Percentiles rank a stretch among this genome's conserved stretches.
phyloP scores from a whole-genome alignment of 371 early-diverging fungal species.

The Mycotypha africana region DNA sequence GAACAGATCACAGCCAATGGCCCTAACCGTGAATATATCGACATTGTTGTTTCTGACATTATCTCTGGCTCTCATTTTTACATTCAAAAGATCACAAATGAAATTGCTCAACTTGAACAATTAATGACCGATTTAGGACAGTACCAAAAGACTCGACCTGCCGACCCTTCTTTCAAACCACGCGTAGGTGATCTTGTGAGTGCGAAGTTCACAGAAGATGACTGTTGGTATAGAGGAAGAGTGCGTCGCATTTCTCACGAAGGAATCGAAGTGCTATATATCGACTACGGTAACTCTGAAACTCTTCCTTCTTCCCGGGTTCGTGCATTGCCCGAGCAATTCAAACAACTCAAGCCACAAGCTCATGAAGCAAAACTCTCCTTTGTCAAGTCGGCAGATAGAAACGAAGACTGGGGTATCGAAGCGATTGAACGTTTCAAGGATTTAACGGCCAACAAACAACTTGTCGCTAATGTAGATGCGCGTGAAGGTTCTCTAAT shows the following conservation, averaged over 20 bases:
- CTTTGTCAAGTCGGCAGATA: conserved; percentile 64
- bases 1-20: conserved; percentile 23
- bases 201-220: conserved; percentile 85
- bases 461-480: conserved; percentile 77
- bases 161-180: conserved; percentile 48
- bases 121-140: conserved; percentile 79
- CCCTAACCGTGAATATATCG: conserved; percentile 68
- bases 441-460: conserved; percentile 56
- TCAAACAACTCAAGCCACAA: conserved; percentile 66
- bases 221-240: conserved; percentile 90
- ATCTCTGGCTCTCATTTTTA: conserved; percentile 64
- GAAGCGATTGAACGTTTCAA: conserved; percentile 70
- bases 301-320: conserved; percentile 50
- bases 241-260: conserved; percentile 63
- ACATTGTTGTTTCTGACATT: conserved; percentile 84
- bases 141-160: conserved; percentile 48
- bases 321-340: conserved; percentile 60
- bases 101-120: conserved; percentile 67
- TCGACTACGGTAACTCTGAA: conserved; percentile 93
- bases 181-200: conserved; percentile 68
- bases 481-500: conserved; percentile 50
- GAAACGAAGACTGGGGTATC: conserved; percentile 68
- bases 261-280: conserved; percentile 70
- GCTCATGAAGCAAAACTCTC: conserved; percentile 84
- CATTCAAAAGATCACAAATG: conserved; percentile 73